Evolutionary conservation across 2,329 filamentous ascomycete species (phyloP), one percentile per base, ranked within the genome.

Genomic region (Lasiodiplodia gonubiensis): DNA sequence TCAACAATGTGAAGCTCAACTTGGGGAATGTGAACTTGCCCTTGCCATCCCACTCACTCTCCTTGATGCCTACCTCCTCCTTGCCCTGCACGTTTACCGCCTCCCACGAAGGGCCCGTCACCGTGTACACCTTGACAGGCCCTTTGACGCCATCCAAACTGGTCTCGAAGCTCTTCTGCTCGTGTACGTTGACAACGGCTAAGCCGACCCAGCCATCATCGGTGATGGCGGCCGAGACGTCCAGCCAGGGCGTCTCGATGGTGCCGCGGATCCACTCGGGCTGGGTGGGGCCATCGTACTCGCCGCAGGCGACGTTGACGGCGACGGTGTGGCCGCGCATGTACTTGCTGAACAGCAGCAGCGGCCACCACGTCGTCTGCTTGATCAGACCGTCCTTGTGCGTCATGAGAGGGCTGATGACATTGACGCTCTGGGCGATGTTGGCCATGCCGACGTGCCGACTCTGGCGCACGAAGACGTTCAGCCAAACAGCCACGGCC

Each of bases 361-460:
- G 81, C 6, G 90, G 89, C 88, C 89, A 93, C 88, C 89, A 93
- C 3, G 87, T 92, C 0, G 90, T 87, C 80, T 93, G 91, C 80
- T 89, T 89, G 59, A 88, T 76, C 55, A 93, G 78, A 0, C 90
- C 90, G 0, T 83, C 78, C 64, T 83, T 81, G 2, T 83, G 89
- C 0, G 91, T 93, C 89, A 93, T 92, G 12, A 93, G 82, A 1
- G 91, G 91, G 1, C 86, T 88, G 72, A 93, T 92, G 68, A 93
- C 91, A 75, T 94, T 93, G 70, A 93, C 89, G 60, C 84, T 88
- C 78, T 93, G 91, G 1, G 91, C 91, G 67, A 94, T 90, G 74
- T 90, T 92, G 42, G 90, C 90, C 90, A 93, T 93, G 73, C 89
- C 90, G 46, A 94, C 79, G 77, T 90, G 84, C 72, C 85, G 85